Evolutionary conservation across 768 basidiomycete species (phyloP).

Genomic region (Amanita rubescens): DNA sequence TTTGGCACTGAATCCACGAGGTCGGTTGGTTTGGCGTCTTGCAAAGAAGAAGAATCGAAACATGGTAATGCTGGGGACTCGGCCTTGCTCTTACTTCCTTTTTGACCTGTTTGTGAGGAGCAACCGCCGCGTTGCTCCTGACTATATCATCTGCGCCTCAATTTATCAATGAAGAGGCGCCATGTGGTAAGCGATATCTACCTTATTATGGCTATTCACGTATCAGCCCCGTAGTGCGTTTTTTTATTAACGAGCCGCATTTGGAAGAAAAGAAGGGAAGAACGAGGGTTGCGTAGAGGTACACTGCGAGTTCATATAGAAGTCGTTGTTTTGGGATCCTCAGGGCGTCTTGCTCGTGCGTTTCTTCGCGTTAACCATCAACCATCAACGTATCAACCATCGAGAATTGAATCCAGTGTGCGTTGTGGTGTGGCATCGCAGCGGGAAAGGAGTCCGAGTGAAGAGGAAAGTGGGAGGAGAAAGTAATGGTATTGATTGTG

Average conservation of each 20-base stretch:
- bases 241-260: neutral
- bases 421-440: neutral
- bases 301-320: neutral
- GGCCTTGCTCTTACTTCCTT: neutral
- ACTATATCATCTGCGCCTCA: slow-evolving; percentile 2
- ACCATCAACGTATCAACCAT: neutral
- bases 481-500: neutral
- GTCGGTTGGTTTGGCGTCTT: too few relatives aligned
- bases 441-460: too few relatives aligned
- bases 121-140: neutral
- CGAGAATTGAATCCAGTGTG: neutral
- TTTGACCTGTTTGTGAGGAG: neutral
- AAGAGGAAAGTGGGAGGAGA: neutral
- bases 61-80: too few relatives aligned
- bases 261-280: neutral
- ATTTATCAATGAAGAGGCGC: slow-evolving; percentile 3
- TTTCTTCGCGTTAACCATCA: neutral
- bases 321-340: neutral
- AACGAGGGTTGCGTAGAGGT: neutral
- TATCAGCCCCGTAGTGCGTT: neutral
- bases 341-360: slow-evolving; percentile 5
- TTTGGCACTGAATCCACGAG: too few relatives aligned
- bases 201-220: neutral
- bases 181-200: neutral
- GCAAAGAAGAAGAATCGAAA: too few relatives aligned